Conservation (phyloP, 768 basidiomycete genomes). For the Lactifluus volemus region DNA sequence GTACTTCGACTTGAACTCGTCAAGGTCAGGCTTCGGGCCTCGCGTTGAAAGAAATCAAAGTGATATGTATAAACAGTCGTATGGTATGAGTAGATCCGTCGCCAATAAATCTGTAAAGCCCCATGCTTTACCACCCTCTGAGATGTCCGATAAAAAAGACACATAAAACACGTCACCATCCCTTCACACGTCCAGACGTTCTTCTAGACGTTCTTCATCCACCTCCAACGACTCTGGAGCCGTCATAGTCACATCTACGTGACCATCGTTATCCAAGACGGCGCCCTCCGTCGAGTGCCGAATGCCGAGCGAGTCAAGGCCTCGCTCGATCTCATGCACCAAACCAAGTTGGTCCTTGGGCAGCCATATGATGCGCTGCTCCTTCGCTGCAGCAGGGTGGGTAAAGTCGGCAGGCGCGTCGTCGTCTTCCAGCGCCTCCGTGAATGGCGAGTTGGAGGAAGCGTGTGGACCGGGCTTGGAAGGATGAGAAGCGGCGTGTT, state of each 20-base stretch:
- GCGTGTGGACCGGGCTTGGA: constrained; percentile 3
- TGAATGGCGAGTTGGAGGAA: constrained; percentile 14
- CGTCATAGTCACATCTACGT: constrained; percentile 41
- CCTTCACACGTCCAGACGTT: background rate
- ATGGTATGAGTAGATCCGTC: background rate
- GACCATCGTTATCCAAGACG: constrained; percentile 52
- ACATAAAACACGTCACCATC: background rate
- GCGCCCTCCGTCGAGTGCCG: constrained; percentile 41
- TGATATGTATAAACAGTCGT: no score
- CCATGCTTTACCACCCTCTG: background rate
- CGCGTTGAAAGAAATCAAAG: no score
- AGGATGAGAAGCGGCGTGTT: background rate
- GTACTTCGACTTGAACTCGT: no score
- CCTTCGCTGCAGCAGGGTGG: constrained; percentile 70
- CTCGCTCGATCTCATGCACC: constrained; percentile 53
- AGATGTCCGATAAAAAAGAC: background rate
- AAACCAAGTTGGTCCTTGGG: constrained; percentile 66
- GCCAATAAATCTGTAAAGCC: background rate
- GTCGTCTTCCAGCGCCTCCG: constrained; percentile 19
- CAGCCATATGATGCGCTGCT: constrained; percentile 80
- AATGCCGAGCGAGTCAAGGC: constrained; percentile 45
- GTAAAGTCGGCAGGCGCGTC: constrained; percentile 51
- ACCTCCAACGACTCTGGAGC: constrained; percentile 28
- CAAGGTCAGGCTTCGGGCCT: no score
- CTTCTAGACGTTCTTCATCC: background rate